These are phyloP conservation scores for Tetrapisispora iriomotensis DNA, from an alignment of 805 yeast species.

Conservation along the genomic window DNA sequence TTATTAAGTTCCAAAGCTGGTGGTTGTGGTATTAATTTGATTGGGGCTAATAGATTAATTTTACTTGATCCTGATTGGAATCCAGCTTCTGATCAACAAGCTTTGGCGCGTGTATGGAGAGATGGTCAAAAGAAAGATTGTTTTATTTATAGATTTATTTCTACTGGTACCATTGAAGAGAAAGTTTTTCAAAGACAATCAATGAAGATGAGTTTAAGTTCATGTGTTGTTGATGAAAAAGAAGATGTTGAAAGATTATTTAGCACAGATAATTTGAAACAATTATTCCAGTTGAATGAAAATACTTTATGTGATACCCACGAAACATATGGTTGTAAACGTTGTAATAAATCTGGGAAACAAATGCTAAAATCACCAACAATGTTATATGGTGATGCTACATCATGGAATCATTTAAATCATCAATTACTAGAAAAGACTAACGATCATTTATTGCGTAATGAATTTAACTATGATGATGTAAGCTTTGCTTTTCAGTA, in stretches of 20 bases:
- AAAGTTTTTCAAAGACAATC: constrained; percentile 93
- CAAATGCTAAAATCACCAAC: constrained; percentile 65
- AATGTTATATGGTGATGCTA: constrained; percentile 95
- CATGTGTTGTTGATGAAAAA: constrained; percentile 94
- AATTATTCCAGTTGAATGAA: constrained; percentile 61
- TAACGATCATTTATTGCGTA: constrained; percentile 67
- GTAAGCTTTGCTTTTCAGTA: constrained; percentile 88
- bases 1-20: constrained; percentile 93
- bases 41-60: constrained; percentile 88
- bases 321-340: constrained; percentile 77
- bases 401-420: constrained; percentile 90
- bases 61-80: constrained; percentile 94
- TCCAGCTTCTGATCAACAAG: constrained; percentile 97
- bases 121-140: constrained; percentile 98
- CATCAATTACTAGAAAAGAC: constrained; percentile 51
- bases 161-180: constrained; percentile 94
- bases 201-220: constrained; percentile 83
- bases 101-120: constrained; percentile 96
- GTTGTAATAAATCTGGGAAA: constrained; percentile 51
- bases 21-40: constrained; percentile 95
- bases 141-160: constrained; percentile 84
- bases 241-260: constrained; percentile 91
- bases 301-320: constrained; percentile 82
- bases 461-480: constrained; percentile 59
- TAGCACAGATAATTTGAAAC: constrained; percentile 68